phyloP scores from a whole-genome alignment of 345 rosid genomes.

The Cardamine chenopodiifolia region DNA sequence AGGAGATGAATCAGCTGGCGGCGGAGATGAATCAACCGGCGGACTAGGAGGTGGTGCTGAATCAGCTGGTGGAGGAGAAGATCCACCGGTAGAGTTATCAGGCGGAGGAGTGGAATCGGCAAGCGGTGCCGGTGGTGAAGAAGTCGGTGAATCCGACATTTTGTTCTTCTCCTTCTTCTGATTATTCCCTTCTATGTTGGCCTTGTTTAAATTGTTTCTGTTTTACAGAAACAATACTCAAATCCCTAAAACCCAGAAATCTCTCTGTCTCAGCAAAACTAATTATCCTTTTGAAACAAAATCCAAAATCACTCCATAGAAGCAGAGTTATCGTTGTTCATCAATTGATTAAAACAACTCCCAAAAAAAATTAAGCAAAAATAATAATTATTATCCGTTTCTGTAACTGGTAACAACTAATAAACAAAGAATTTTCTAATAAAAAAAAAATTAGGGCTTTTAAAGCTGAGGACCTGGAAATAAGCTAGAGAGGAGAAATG shows the following conservation, averaged over 20 bases:
- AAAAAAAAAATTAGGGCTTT: background rate
- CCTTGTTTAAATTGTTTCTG: background rate
- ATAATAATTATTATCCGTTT: background rate
- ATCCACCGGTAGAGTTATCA: constrained; percentile 15
- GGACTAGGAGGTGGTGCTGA: constrained; percentile 41
- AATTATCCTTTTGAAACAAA: background rate
- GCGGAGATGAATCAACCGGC: constrained; percentile 13
- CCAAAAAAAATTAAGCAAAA: background rate
- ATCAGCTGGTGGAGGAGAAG: constrained; percentile 37
- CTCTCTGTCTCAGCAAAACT: background rate
- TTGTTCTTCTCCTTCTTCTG: background rate
- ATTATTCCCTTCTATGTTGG: background rate
- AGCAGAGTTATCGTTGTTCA: constrained; percentile 1
- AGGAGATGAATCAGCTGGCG: constrained; percentile 17
- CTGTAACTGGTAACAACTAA: constrained; percentile 34
- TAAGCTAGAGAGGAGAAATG: constrained; percentile 37
- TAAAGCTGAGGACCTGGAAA: constrained; percentile 13
- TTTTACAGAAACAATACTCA: background rate
- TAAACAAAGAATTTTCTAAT: background rate
- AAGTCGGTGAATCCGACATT: constrained; percentile 50
- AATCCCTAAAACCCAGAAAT: constrained; percentile 7
- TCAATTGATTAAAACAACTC: constrained; percentile 18
- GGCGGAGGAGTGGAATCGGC: constrained; percentile 24
- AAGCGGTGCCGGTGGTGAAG: constrained; percentile 43
- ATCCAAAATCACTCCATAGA: background rate